Base-by-base conservation (phyloP, 2,329 filamentous ascomycete species). In the Ophiostoma tasmaniense region DNA sequence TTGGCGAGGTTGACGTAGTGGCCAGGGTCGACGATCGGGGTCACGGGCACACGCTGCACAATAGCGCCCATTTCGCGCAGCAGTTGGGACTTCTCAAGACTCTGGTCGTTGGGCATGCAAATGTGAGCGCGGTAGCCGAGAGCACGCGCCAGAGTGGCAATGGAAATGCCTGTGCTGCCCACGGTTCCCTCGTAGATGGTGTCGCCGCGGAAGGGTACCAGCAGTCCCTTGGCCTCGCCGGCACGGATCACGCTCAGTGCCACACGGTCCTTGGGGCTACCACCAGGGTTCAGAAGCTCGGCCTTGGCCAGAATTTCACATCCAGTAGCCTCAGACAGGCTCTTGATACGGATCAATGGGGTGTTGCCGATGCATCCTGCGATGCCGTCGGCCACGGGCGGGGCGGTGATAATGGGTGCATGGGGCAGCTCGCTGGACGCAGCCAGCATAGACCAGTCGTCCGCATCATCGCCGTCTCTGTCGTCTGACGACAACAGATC, bases 141-240 rank as follows among this genome's bases (percentile, higher is more conserved):
- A 28, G 95, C 93, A 73, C 93, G 86, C 66, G 92, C 93, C 66
- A 99, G 87, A 0, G 91, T 91, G 2, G 95, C 95, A 11, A 99
- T 84, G 20, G 93, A 97, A 74, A 99, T 98, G 28, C 95, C 95
- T 0, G 95, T 99, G 76, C 92, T 96, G 70, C 95, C 95, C 20
- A 97, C 93, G 1, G 95, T 99, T 73, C 95, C 95, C 81, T 99
- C 95, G 79, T 98, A 99, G 75, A 99, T 93, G 61, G 91, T 96
- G 78, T 99, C 95, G 71, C 94, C 94, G 28, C 90, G 89, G 73
- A 90, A 83, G 0, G 95, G 94, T 0, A 84, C 85, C 64, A 99
- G 80, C 22, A 93, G 82, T 1, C 93, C 93, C 66, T 85, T 80
- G 71, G 87, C 84, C 82, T 99, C 95, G 61, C 93, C 95, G 77